phyloP scores from a whole-genome alignment of 768 basidiomycete species.

The Omphalotus guepiniiformis region DNA sequence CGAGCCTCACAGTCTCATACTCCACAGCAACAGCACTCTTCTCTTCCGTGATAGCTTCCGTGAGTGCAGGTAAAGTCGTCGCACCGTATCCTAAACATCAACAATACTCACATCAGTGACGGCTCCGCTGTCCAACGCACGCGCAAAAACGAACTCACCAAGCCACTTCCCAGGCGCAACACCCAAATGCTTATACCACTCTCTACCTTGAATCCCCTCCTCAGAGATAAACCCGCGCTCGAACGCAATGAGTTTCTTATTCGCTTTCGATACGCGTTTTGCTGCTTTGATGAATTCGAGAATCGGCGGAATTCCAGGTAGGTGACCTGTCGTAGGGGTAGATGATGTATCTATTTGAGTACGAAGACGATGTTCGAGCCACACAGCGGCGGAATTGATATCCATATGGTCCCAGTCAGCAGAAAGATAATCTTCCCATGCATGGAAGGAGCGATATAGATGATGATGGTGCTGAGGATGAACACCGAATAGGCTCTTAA shows the following conservation, averaged over 20 bases:
- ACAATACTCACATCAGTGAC: background rate
- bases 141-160: background rate
- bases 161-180: slow-evolving; percentile 4
- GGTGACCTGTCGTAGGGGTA: too few species aligned
- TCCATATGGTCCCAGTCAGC: too few species aligned
- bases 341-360: too few species aligned
- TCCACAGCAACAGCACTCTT: slow-evolving; percentile 55
- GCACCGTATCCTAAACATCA: slow-evolving; percentile 67
- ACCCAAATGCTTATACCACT: slow-evolving; percentile 53
- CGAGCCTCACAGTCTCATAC: slow-evolving; percentile 56
- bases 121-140: background rate
- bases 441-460: background rate
- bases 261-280: slow-evolving; percentile 54
- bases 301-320: slow-evolving; percentile 23
- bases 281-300: slow-evolving; percentile 50
- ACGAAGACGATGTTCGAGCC: too few species aligned
- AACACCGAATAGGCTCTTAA: background rate
- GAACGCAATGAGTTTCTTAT: slow-evolving; percentile 62
- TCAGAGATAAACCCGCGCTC: slow-evolving; percentile 79
- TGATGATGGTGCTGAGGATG: background rate
- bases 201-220: slow-evolving; percentile 70
- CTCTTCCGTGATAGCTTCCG: slow-evolving; percentile 71
- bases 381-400: too few species aligned
- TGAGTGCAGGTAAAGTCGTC: slow-evolving; percentile 77
- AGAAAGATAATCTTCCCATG: background rate